These are phyloP conservation scores for Diplogelasinospora grovesii DNA, from an alignment of 495 filamentous ascomycete species.

Conservation along the genomic window DNA sequence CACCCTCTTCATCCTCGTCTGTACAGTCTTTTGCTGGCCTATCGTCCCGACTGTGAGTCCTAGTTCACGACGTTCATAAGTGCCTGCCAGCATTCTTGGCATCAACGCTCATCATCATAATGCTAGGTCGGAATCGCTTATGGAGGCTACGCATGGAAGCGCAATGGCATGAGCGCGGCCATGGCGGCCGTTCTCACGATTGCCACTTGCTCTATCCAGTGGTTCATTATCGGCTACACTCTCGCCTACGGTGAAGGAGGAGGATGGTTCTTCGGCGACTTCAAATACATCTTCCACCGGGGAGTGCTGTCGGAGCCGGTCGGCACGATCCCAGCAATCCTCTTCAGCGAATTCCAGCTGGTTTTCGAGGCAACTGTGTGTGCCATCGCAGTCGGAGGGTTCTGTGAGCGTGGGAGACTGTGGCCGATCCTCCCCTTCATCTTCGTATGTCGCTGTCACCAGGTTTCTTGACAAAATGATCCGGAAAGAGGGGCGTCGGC, in stretches of 20 bases:
- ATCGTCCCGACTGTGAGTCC: constrained; percentile 22
- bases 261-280: constrained; percentile 22
- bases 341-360: constrained; percentile 26
- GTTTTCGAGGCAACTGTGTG: constrained; percentile 24
- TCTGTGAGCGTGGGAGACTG: constrained; percentile 21
- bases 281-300: constrained; percentile 15
- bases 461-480: too few relatives aligned
- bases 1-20: constrained; percentile 24
- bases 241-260: constrained; percentile 21
- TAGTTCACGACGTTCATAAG: background rate
- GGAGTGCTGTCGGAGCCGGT: constrained; percentile 19
- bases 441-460: constrained; percentile 8
- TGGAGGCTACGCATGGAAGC: constrained; percentile 20
- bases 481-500: too few relatives aligned
- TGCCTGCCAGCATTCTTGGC: background rate
- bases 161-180: constrained; percentile 19
- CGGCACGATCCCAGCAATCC: constrained; percentile 21
- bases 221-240: constrained; percentile 23
- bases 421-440: constrained; percentile 18
- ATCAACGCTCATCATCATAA: background rate
- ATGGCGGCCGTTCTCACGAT: constrained; percentile 21
- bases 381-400: constrained; percentile 22
- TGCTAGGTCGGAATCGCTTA: constrained; percentile 24
- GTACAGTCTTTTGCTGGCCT: constrained; percentile 24
- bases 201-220: constrained; percentile 22